phyloP scores from a whole-genome alignment of 768 basidiomycete species.

The Amanita inopinata region DNA sequence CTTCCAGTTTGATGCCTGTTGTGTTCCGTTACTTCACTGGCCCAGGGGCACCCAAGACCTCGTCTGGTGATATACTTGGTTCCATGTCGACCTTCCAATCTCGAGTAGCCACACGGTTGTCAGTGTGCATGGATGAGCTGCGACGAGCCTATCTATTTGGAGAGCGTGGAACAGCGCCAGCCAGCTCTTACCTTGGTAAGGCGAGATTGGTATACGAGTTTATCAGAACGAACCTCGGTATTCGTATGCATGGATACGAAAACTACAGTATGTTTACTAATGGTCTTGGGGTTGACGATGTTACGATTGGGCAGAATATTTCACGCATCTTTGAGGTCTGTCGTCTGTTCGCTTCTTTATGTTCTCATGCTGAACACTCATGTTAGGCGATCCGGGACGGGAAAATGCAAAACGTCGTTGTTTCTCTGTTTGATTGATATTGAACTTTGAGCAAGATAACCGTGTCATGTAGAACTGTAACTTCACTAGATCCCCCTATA shows the following conservation, averaged over 20 bases:
- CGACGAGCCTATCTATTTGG: conserved; percentile 48
- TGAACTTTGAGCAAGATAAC: no score
- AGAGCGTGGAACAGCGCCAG: conserved; percentile 52
- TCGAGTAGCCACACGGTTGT: conserved; percentile 36
- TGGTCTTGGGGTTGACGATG: conserved; percentile 38
- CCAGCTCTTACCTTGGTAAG: conserved; percentile 49
- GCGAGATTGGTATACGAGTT: conserved; percentile 63
- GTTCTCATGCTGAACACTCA: conserved; percentile 1
- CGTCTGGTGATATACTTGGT: conserved; percentile 16
- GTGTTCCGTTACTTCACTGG: conserved; percentile 36
- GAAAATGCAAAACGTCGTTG: conserved; percentile 49
- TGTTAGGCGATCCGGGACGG: conserved; percentile 58
- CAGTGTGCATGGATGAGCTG: conserved; percentile 35
- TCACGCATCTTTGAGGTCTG: conserved; percentile 60
- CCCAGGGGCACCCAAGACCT: conserved; percentile 23
- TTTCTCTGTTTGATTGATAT: conserved; percentile 34
- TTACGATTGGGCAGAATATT: conserved; percentile 65
- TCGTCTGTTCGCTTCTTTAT: conserved; percentile 6
- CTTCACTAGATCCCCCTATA: no score
- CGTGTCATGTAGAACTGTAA: no score
- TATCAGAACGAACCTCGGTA: conserved; percentile 50
- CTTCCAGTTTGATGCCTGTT: conserved; percentile 43
- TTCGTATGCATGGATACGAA: conserved; percentile 71
- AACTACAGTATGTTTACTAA: conserved; percentile 41
- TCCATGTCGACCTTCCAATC: conserved; percentile 42